These are phyloP conservation scores for Candida ponderosae DNA, from an alignment of 805 yeast genomes.

Conservation along the genomic window DNA sequence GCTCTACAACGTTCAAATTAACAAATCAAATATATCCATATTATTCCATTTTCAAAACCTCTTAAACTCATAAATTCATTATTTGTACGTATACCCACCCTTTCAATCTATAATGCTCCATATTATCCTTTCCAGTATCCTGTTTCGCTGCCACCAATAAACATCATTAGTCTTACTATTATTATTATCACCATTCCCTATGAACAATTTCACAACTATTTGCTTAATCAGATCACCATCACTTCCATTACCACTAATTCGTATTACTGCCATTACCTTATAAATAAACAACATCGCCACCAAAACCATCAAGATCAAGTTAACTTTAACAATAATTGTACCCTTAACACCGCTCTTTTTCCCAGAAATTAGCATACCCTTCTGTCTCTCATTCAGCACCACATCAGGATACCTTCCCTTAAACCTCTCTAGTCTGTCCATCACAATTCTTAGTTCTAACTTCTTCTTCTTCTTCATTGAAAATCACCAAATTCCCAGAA, in stretches of 20 bases:
- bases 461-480: conserved; percentile 1
- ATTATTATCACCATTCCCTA: background rate
- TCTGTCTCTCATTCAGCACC: no score
- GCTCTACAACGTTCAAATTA: no score
- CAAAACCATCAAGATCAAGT: conserved; percentile 7
- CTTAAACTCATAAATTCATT: background rate
- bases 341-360: no score
- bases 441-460: conserved; percentile 5
- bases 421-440: no score
- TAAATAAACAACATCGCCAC: conserved; percentile 4
- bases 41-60: background rate
- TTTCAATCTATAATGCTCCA: conserved; percentile 2
- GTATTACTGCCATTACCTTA: background rate
- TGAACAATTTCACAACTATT: background rate
- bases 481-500: background rate
- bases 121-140: background rate
- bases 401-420: no score
- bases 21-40: no score
- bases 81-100: no score
- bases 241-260: no score
- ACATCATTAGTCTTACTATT: background rate
- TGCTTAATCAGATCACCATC: no score
- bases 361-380: no score
- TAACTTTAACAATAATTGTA: no score
- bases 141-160: conserved; percentile 5